A percentile compares a stretch with the other conserved stretches of the same genome.
Evolutionary conservation across 768 basidiomycete species (phyloP).

Genomic region (Asterophora lycoperdoides): DNA sequence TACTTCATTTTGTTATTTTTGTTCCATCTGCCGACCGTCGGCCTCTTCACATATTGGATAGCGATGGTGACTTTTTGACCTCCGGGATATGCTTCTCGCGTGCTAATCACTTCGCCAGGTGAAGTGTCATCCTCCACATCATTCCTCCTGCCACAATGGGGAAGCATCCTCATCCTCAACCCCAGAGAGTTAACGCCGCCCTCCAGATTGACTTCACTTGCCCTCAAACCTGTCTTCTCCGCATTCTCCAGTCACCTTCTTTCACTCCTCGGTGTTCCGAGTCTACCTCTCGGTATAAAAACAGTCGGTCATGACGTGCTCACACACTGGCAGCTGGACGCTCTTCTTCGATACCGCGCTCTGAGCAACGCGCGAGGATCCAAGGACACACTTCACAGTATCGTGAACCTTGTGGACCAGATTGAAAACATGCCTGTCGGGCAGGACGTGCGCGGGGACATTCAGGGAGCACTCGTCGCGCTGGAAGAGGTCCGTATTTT

Average conservation of each 20-base stretch:
- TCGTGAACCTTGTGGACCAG: constrained; percentile 76
- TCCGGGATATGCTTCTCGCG: background rate
- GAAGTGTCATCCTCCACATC: constrained; percentile 48
- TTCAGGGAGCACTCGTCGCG: constrained; percentile 63
- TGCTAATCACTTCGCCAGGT: constrained; percentile 33
- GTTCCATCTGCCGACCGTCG: constrained; percentile 67
- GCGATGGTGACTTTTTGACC: constrained; percentile 37
- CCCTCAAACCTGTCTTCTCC: constrained; percentile 51
- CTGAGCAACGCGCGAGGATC: constrained; percentile 64
- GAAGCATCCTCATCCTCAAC: constrained; percentile 80
- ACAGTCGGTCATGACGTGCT: constrained; percentile 22
- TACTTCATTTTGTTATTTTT: constrained; percentile 89
- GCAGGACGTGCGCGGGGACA: constrained; percentile 66
- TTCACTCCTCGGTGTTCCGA: constrained; percentile 76
- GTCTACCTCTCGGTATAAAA: constrained; percentile 46
- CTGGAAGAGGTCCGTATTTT: constrained; percentile 62
- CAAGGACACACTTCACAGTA: constrained; percentile 75
- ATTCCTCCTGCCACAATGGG: constrained; percentile 94
- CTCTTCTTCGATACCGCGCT: constrained; percentile 66
- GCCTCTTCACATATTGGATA: constrained; percentile 65
- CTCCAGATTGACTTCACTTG: constrained; percentile 36
- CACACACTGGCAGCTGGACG: constrained; percentile 78
- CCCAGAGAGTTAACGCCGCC: constrained; percentile 30
- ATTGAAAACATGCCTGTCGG: constrained; percentile 93
- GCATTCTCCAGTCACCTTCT: constrained; percentile 71